phyloP scores from a whole-genome alignment of 345 rosid species.

The Lenwebbia sp. region DNA sequence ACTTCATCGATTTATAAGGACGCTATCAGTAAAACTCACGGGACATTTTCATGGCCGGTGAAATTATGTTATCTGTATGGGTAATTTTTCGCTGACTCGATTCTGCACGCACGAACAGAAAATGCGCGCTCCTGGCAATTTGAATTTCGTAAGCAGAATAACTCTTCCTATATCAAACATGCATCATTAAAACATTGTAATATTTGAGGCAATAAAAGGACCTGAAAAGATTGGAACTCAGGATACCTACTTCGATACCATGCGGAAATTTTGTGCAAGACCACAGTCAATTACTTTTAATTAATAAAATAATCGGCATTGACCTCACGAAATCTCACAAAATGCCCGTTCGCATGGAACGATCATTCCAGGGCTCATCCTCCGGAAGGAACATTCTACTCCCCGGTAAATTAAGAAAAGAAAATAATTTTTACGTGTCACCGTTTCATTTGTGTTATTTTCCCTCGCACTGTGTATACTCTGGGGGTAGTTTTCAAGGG shows the following conservation, averaged over 20 bases:
- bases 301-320: accelerated
- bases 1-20: not conserved
- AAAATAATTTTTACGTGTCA: not conserved
- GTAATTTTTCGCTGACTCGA: not conserved
- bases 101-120: not conserved
- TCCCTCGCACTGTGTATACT: no score
- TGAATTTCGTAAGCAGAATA: no score
- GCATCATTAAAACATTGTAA: not conserved
- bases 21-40: accelerated
- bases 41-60: not conserved
- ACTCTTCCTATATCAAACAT: not conserved
- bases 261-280: accelerated
- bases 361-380: not conserved
- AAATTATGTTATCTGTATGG: not conserved
- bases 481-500: not conserved
- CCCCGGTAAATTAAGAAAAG: not conserved
- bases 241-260: accelerated
- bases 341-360: not conserved
- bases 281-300: accelerated
- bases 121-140: no score
- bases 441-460: not conserved
- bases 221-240: not conserved
- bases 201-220: not conserved
- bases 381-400: not conserved
- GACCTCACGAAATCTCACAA: not conserved